These are phyloP conservation scores for Tagetes erecta DNA, from an alignment of 129 eudicot species.

Conservation along the genomic window DNA sequence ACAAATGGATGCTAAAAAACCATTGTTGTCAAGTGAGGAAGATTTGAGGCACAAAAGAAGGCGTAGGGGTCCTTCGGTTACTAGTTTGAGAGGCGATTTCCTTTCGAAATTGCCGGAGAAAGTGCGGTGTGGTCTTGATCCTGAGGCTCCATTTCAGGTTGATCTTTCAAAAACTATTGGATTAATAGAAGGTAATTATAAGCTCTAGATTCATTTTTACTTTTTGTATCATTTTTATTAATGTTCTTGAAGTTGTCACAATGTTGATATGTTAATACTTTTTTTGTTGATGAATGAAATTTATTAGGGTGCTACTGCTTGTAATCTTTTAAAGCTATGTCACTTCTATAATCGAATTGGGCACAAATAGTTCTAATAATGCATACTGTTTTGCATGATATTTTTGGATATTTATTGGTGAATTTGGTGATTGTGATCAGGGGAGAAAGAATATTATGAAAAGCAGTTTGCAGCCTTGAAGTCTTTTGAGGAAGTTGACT, in stretches of 20 bases:
- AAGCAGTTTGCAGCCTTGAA: constrained; percentile 63
- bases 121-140: constrained; percentile 54
- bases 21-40: constrained; percentile 47
- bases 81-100: constrained; percentile 52
- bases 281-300: background rate
- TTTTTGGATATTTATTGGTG: background rate
- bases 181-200: constrained; percentile 52
- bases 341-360: background rate
- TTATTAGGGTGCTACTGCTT: constrained; percentile 11
- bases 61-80: constrained; percentile 36
- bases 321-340: constrained; percentile 9
- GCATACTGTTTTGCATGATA: constrained; percentile 2
- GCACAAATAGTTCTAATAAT: constrained; percentile 9
- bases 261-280: background rate
- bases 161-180: constrained; percentile 68
- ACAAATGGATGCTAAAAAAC: constrained; percentile 57
- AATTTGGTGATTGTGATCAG: constrained; percentile 33
- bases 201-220: background rate
- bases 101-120: constrained; percentile 60
- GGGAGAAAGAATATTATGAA: constrained; percentile 71
- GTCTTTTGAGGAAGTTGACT: constrained; percentile 68
- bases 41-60: constrained; percentile 18
- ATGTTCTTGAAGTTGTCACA: background rate
- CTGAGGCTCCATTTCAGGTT: constrained; percentile 65
- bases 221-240: background rate